phyloP scores from a whole-genome alignment of 2,329 filamentous ascomycete genomes.

The Exophiala mesophila region DNA sequence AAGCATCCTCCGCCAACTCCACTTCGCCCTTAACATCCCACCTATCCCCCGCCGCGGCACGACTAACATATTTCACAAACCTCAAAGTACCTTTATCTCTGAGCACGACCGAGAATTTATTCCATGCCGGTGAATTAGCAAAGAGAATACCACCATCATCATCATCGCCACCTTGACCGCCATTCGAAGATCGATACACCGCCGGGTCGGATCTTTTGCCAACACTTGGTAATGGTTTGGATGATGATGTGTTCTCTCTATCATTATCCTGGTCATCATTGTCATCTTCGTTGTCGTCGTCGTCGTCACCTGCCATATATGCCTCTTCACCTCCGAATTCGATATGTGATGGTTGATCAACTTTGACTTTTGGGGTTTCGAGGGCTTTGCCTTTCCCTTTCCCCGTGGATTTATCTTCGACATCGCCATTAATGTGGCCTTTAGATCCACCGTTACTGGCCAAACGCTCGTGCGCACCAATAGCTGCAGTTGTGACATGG shows the following conservation, averaged over 20 bases:
- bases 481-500: too few relatives aligned
- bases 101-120: conserved; percentile 83
- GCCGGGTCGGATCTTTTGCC: conserved; percentile 62
- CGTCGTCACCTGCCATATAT: conserved; percentile 79
- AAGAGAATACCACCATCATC: conserved; percentile 74
- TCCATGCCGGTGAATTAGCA: conserved; percentile 71
- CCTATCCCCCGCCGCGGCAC: conserved; percentile 74
- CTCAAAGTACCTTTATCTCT: conserved; percentile 79
- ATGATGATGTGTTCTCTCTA: neutral
- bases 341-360: conserved; percentile 24
- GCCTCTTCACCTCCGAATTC: conserved; percentile 54
- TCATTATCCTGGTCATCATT: conserved; percentile 23
- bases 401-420: conserved; percentile 32
- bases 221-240: conserved; percentile 25
- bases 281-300: conserved; percentile 63
- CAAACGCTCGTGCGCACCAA: neutral
- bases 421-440: conserved; percentile 22
- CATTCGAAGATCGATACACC: conserved; percentile 68
- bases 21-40: conserved; percentile 85
- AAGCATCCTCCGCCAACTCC: conserved; percentile 34
- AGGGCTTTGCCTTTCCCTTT: conserved; percentile 31
- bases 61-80: conserved; percentile 95
- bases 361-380: conserved; percentile 32
- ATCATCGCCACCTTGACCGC: conserved; percentile 42
- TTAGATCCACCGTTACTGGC: conserved; percentile 36